Evolutionary conservation across 1,284 basidiomycete species (phyloP).

Genomic region (Melanopsichium pennsylvanicum): DNA sequence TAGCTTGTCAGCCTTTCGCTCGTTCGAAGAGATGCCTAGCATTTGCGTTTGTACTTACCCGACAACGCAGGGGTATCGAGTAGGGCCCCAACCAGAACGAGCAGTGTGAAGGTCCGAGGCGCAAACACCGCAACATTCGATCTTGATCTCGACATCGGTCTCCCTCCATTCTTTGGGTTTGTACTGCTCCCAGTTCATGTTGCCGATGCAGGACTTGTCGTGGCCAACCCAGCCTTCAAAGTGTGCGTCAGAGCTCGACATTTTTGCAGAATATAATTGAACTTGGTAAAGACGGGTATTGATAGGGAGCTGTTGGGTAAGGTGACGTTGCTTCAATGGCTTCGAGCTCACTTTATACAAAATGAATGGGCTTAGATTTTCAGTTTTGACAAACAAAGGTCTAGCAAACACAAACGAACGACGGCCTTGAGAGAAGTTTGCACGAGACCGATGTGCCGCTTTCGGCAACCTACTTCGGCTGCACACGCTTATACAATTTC

Average conservation of each 20-base stretch:
- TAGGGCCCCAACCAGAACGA: slow-evolving; percentile 53
- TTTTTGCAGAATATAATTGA: neutral
- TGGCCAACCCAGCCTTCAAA: slow-evolving; percentile 57
- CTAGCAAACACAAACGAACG: neutral
- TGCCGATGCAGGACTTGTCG: slow-evolving; percentile 48
- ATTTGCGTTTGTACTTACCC: slow-evolving; percentile 25
- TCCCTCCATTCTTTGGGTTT: slow-evolving; percentile 49
- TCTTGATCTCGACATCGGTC: slow-evolving; percentile 51
- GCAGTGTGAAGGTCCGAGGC: slow-evolving; percentile 53
- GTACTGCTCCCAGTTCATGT: slow-evolving; percentile 52
- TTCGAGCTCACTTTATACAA: neutral
- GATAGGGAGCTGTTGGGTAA: neutral
- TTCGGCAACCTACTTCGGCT: neutral
- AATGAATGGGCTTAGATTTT: neutral
- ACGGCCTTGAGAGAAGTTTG: neutral
- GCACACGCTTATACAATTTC: neutral
- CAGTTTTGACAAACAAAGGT: neutral
- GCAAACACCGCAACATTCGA: slow-evolving; percentile 52
- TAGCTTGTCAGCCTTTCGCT: too few relatives aligned
- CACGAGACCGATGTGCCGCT: neutral
- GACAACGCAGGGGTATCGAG: slow-evolving; percentile 46
- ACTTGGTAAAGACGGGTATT: neutral
- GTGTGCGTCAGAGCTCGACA: slow-evolving; percentile 32
- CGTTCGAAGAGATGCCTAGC: too few relatives aligned
- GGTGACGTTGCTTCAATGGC: too few relatives aligned